Evolutionary conservation across 2,329 filamentous ascomycete genomes (phyloP).

Genomic region (Beauveria caledonica): DNA sequence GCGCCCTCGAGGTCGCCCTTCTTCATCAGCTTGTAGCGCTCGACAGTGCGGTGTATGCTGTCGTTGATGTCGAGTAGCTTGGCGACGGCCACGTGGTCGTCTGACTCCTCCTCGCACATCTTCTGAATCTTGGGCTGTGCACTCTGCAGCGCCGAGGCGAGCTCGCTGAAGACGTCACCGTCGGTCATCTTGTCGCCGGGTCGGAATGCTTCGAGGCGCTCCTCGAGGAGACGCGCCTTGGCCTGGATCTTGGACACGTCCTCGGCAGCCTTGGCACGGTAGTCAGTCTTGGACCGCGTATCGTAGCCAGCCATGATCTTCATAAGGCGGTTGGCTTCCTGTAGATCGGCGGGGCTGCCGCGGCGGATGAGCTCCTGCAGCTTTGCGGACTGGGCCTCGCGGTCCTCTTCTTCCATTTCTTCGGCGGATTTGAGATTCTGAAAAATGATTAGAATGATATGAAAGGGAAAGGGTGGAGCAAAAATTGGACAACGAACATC

Average conservation of each 20-base stretch:
- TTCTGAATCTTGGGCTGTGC: slow-evolving; percentile 98
- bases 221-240: slow-evolving; percentile 85
- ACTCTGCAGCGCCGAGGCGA: slow-evolving; percentile 80
- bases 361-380: slow-evolving; percentile 91
- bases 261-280: slow-evolving; percentile 92
- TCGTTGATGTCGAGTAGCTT: slow-evolving; percentile 97
- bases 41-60: slow-evolving; percentile 93
- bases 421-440: slow-evolving; percentile 93
- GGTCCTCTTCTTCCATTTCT: slow-evolving; percentile 97
- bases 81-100: slow-evolving; percentile 90
- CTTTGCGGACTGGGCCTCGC: slow-evolving; percentile 93
- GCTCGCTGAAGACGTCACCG: slow-evolving; percentile 67
- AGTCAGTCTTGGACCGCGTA: slow-evolving; percentile 91
- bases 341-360: slow-evolving; percentile 84
- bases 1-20: slow-evolving; percentile 85
- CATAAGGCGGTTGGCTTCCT: slow-evolving; percentile 96
- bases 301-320: slow-evolving; percentile 99
- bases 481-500: slow-evolving; percentile 57
- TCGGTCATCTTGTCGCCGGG: slow-evolving; percentile 69
- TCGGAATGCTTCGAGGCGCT: slow-evolving; percentile 79
- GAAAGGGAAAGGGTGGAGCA: not conserved
- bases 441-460: not conserved
- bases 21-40: slow-evolving; percentile 92
- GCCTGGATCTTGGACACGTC: slow-evolving; percentile 93
- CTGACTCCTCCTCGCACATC: slow-evolving; percentile 98